Percentiles rank a stretch among this genome's conserved stretches.
Conservation (phyloP, 2,329 filamentous ascomycete genomes). For the Colletotrichum sp. region DNA sequence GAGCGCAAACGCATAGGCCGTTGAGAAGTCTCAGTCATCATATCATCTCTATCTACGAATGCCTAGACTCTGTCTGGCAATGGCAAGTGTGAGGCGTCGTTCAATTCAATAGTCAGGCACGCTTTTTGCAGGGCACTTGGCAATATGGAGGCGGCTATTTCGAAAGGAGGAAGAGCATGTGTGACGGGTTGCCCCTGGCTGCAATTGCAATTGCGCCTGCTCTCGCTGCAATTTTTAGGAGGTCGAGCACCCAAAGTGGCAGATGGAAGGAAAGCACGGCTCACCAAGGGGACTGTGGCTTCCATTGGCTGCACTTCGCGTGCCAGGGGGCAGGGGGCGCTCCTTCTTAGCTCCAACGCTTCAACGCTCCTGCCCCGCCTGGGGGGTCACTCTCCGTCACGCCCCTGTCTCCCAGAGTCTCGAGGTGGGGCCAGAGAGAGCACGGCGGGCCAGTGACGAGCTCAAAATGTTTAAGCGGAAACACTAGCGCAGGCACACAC, state of each 20-base stretch:
- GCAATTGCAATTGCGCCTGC: not conserved
- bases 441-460: not conserved
- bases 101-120: not conserved
- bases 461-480: conserved; percentile 16
- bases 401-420: not conserved
- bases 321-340: not conserved
- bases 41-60: not conserved
- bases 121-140: not conserved
- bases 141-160: not conserved
- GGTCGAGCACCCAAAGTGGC: not conserved
- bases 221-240: not conserved
- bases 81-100: not conserved
- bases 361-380: conserved; percentile 5
- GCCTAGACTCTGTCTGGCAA: not conserved
- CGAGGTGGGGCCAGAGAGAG: not conserved
- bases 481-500: conserved; percentile 24
- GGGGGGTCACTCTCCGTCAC: not conserved
- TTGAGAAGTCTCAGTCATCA: not conserved
- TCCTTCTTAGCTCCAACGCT: not conserved
- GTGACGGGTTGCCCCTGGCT: not conserved
- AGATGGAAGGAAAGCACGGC: not conserved
- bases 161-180: not conserved
- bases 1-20: not conserved
- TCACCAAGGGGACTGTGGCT: not conserved
- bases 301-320: not conserved